Conservation (phyloP, 495 filamentous ascomycete species). For the Trichoderma orchidacearum region DNA sequence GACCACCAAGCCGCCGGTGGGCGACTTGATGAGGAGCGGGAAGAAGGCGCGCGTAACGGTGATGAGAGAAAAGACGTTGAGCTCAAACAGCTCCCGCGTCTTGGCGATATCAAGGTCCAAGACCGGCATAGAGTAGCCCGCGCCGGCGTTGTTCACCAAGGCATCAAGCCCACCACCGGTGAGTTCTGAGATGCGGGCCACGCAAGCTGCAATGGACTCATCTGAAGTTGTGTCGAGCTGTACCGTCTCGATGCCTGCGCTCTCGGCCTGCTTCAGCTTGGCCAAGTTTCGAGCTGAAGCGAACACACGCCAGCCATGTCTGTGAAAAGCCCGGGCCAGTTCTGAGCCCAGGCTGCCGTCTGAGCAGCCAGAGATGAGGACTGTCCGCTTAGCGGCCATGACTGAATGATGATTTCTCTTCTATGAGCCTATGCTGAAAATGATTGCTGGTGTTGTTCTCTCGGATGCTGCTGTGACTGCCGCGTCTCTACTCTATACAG, state of each 20-base stretch:
- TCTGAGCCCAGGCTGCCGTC: constrained; percentile 40
- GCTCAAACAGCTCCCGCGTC: constrained; percentile 20
- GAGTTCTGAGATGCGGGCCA: constrained; percentile 3
- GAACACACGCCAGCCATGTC: constrained; percentile 37
- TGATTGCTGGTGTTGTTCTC: too few species aligned
- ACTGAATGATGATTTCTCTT: too few species aligned
- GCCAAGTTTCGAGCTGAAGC: constrained; percentile 36
- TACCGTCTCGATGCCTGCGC: constrained; percentile 4
- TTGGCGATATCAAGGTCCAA: constrained; percentile 20
- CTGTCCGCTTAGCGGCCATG: constrained; percentile 7
- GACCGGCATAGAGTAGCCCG: constrained; percentile 13
- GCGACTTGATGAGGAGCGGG: constrained; percentile 18
- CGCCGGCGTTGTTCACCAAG: constrained; percentile 13
- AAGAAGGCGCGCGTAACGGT: constrained; percentile 22
- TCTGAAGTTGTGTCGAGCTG: constrained; percentile 8
- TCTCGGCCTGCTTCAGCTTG: constrained; percentile 18
- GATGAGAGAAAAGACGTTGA: constrained; percentile 24
- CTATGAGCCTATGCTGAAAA: too few species aligned
- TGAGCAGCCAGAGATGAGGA: constrained; percentile 36
- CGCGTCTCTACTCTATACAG: too few species aligned
- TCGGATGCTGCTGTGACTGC: too few species aligned
- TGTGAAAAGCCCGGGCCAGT: constrained; percentile 37
- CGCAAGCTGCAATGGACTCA: constrained; percentile 5
- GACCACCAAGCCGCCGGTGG: constrained; percentile 12
- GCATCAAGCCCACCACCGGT: constrained; percentile 13